These are phyloP conservation scores for Podaxis sp. DNA, from an alignment of 768 basidiomycete species.

Conservation along the genomic window DNA sequence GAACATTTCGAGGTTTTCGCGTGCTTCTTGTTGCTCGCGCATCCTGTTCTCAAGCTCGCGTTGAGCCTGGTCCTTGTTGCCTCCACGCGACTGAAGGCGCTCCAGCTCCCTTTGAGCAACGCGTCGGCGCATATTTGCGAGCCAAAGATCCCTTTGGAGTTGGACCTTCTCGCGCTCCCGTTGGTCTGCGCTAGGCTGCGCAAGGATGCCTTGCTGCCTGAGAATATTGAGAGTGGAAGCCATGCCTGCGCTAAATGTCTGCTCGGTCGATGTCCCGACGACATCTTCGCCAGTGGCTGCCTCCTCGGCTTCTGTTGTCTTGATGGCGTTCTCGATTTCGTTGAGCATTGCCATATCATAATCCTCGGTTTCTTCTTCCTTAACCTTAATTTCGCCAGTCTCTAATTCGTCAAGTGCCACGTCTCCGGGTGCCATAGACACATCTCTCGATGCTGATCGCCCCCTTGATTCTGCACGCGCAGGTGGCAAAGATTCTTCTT, in stretches of 20 bases:
- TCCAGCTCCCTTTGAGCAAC: conserved; percentile 82
- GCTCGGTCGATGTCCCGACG: conserved; percentile 71
- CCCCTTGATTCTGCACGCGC: neutral
- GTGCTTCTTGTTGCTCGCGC: conserved; percentile 89
- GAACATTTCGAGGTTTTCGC: conserved; percentile 78
- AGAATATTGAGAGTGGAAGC: conserved; percentile 87
- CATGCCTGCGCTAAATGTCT: conserved; percentile 81
- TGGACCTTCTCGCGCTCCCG: conserved; percentile 80
- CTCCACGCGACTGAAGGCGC: conserved; percentile 70
- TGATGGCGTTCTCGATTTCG: conserved; percentile 71
- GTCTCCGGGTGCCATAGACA: conserved; percentile 60
- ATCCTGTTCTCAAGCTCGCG: conserved; percentile 93
- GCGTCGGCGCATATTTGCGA: conserved; percentile 79
- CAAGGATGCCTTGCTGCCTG: conserved; percentile 87
- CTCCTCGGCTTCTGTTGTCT: conserved; percentile 56
- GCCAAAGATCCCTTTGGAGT: conserved; percentile 84
- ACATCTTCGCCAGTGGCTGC: conserved; percentile 28
- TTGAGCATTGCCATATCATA: conserved; percentile 74
- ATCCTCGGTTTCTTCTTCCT: conserved; percentile 76
- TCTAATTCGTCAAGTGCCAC: conserved; percentile 73
- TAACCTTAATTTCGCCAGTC: conserved; percentile 76
- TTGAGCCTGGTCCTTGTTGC: conserved; percentile 87
- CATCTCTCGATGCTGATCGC: conserved; percentile 48
- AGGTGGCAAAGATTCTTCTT: conserved; percentile 27
- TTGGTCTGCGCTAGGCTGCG: conserved; percentile 61